Conservation (phyloP, 352 stramenopile genomes). For the Thraustochytrium aureum region DNA sequence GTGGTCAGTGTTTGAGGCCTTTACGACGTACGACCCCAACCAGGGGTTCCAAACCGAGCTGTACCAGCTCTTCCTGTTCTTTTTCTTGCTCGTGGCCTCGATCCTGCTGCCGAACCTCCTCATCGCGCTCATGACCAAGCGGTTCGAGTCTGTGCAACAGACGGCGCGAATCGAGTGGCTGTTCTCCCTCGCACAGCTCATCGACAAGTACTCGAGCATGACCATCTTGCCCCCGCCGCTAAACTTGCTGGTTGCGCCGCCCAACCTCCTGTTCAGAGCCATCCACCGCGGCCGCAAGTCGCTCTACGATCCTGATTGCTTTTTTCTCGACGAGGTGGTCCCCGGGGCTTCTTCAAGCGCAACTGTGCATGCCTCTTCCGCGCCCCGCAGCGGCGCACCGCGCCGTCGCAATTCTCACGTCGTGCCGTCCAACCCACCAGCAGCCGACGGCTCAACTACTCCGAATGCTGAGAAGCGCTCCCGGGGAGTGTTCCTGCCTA, state of each 20-base stretch:
- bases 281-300: background rate
- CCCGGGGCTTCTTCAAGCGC: background rate
- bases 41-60: background rate
- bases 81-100: constrained; percentile 39
- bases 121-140: constrained; percentile 48
- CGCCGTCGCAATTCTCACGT: background rate
- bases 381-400: background rate
- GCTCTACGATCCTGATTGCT: constrained; percentile 28
- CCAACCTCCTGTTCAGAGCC: constrained; percentile 36
- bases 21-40: constrained; percentile 43
- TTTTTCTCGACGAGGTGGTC: background rate
- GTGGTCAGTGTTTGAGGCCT: constrained; percentile 52
- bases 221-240: constrained; percentile 19
- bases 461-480: background rate
- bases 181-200: constrained; percentile 43
- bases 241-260: constrained; percentile 17
- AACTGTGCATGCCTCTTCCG: background rate
- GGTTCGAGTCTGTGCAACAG: constrained; percentile 43
- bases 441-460: no score
- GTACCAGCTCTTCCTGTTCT: constrained; percentile 45
- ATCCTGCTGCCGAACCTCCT: constrained; percentile 36
- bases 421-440: background rate
- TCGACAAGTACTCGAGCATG: constrained; percentile 52
- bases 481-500: background rate
- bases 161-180: constrained; percentile 44